Percentiles rank a stretch among this genome's conserved stretches.
These are phyloP conservation scores for Areca catechu DNA, from an alignment of 176 grass and related monocot species.

Conservation along the genomic window DNA sequence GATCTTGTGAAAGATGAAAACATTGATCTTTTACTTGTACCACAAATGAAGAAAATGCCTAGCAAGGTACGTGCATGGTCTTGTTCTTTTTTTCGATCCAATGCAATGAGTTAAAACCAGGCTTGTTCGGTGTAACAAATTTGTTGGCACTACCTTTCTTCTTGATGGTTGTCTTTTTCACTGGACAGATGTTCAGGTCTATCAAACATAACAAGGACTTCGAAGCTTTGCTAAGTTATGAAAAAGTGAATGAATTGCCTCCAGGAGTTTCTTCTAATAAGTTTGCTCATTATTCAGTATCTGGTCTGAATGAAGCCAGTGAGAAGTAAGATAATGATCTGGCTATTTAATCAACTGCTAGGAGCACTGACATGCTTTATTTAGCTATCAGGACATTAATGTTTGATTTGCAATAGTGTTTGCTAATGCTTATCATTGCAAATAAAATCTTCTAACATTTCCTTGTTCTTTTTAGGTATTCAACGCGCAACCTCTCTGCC, in stretches of 20 bases:
- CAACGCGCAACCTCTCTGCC: conserved; percentile 73
- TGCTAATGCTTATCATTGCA: too few relatives aligned
- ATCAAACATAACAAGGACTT: conserved; percentile 89
- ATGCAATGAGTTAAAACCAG: not conserved
- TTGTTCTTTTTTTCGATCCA: not conserved
- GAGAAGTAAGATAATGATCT: conserved; percentile 48
- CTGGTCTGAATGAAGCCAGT: conserved; percentile 68
- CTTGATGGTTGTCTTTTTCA: conserved; percentile 11
- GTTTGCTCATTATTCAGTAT: conserved; percentile 68
- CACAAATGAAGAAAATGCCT: conserved; percentile 97
- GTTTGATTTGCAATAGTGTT: too few relatives aligned
- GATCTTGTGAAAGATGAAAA: conserved; percentile 74
- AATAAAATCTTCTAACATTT: not conserved
- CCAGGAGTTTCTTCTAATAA: conserved; percentile 67
- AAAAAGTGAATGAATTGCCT: conserved; percentile 54
- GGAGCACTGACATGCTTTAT: too few relatives aligned
- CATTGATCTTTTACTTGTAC: conserved; percentile 58
- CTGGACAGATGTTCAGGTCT: conserved; percentile 76
- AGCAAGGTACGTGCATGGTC: conserved; percentile 48
- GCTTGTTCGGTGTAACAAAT: conserved; percentile 6
- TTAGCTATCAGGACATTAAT: too few relatives aligned
- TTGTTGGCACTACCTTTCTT: conserved; percentile 3
- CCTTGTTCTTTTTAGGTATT: conserved; percentile 53
- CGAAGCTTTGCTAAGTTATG: conserved; percentile 80
- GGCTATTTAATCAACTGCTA: too few relatives aligned